phyloP scores from a whole-genome alignment of 1,284 basidiomycete species.

The Pseudozyma hubeiensis region DNA sequence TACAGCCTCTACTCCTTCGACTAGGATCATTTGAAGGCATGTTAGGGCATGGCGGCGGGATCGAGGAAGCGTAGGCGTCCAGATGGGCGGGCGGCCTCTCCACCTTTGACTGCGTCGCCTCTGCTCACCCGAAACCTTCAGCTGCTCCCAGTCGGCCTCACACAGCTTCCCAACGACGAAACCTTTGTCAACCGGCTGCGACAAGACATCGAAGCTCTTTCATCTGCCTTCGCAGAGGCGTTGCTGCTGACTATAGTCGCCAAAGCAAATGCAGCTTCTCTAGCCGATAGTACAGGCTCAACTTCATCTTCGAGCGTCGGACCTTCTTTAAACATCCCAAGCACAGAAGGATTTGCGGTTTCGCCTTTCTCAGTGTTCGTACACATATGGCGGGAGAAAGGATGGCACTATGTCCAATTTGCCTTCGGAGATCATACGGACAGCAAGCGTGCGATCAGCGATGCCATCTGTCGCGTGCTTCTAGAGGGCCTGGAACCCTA shows the following conservation, averaged over 20 bases:
- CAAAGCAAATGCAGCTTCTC: no score
- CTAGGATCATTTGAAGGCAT: not conserved
- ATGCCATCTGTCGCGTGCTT: conserved; percentile 36
- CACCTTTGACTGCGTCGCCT: conserved; percentile 34
- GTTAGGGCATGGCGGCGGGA: conserved; percentile 18
- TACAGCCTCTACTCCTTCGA: not conserved
- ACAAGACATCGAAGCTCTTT: conserved; percentile 28
- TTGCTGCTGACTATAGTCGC: conserved; percentile 7
- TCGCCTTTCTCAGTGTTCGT: conserved; percentile 38
- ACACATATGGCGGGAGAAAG: conserved; percentile 22
- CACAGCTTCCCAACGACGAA: conserved; percentile 35
- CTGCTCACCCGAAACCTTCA: conserved; percentile 36
- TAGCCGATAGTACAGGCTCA: not conserved
- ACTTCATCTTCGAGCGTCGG: not conserved
- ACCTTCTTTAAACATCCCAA: not conserved
- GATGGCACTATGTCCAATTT: conserved; percentile 46
- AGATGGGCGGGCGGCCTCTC: conserved; percentile 31
- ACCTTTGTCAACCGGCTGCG: conserved; percentile 25
- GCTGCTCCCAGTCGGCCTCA: conserved; percentile 39
- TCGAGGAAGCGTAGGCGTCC: conserved; percentile 45
- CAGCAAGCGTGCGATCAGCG: conserved; percentile 25
- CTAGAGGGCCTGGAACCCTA: conserved; percentile 20
- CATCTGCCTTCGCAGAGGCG: conserved; percentile 27
- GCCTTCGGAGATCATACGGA: conserved; percentile 41
- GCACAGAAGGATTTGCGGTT: not conserved